Base-by-base conservation (phyloP, 2,329 filamentous ascomycete genomes). In the Monascus ruber region DNA sequence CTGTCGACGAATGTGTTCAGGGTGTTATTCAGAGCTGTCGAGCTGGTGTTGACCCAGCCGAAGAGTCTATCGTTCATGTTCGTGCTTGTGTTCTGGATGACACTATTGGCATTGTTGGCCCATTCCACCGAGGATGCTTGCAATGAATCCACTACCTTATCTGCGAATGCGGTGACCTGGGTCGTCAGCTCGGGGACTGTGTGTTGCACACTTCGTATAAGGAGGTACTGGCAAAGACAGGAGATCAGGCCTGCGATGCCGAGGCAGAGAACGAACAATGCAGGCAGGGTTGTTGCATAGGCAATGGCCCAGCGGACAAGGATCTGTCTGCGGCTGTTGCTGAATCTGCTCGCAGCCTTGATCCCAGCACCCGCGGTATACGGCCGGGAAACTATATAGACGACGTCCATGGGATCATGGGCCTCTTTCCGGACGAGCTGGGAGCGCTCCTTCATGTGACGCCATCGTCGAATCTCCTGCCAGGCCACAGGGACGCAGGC, bases 21-120 rank as follows among this genome's bases (percentile, higher is more conserved):
- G 0, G 89, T 95, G 52, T 83, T 64, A 59, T 95, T 95, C 55
- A 95, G 73, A 1, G 87, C 83, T 5, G 69, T 69, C 0, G 89
- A 95, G 27, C 83, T 85, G 37, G 81, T 88, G 42, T 80, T 81
- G 34, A 96, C 88, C 74, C 89, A 93, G 43, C 82, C 81, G 46
- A 96, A 78, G 24, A 98, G 70, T 45, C 95, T 79, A 31, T 80
- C 58, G 65, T 96, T 98, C 62, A 98, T 78, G 27, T 85, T 77
- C 40, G 70, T 59, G 56, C 77, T 78, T n/a, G 76, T 73, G 34
- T 69, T 61, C 40, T 62, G 68, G 52, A 94, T 79, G 37, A 81
- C 82, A 6, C 69, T 63, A 62, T 94, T 94, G 49, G 85, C 81
- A 38, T 79, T 79, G 41, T 71, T 65, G 4, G 87, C 79, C 88